A percentile compares a stretch with the other conserved stretches of the same genome.
phyloP scores from a whole-genome alignment of 2,329 filamentous ascomycete genomes.

The Neonectria faginata region DNA sequence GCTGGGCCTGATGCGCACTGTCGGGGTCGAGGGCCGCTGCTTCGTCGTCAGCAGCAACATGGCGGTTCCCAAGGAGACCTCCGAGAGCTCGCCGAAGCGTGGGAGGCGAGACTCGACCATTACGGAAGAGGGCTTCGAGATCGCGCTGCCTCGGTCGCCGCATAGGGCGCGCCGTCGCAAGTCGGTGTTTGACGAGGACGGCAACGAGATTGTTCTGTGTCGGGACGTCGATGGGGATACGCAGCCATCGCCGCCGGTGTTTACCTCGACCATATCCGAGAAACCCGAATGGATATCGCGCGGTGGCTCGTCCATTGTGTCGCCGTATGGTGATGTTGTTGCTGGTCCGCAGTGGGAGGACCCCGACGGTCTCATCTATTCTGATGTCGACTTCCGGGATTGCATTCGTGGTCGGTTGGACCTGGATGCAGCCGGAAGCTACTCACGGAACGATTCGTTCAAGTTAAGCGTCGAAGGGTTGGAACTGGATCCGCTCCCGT shows the following conservation, averaged over 20 bases:
- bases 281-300: conserved; percentile 68
- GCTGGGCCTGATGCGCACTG: conserved; percentile 83
- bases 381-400: conserved; percentile 88
- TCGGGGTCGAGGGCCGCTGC: conserved; percentile 83
- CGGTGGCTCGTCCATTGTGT: conserved; percentile 86
- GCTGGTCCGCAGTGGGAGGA: conserved; percentile 89
- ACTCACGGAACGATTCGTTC: conserved; percentile 78
- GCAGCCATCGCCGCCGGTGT: conserved; percentile 13
- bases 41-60: conserved; percentile 91
- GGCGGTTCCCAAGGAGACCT: conserved; percentile 65
- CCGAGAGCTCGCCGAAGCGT: conserved; percentile 16
- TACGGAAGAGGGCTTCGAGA: conserved; percentile 61
- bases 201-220: conserved; percentile 65
- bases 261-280: conserved; percentile 10
- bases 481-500: conserved; percentile 68
- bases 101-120: conserved; percentile 53
- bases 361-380: conserved; percentile 71
- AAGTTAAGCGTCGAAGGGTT: conserved; percentile 69
- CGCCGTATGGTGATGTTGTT: conserved; percentile 82
- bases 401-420: conserved; percentile 85
- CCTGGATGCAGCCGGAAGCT: conserved; percentile 86
- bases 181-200: conserved; percentile 64
- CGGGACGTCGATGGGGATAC: conserved; percentile 24
- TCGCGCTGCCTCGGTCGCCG: conserved; percentile 54
- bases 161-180: conserved; percentile 48